phyloP scores from a whole-genome alignment of 257 asterid species.

The Jasminum sambac region DNA sequence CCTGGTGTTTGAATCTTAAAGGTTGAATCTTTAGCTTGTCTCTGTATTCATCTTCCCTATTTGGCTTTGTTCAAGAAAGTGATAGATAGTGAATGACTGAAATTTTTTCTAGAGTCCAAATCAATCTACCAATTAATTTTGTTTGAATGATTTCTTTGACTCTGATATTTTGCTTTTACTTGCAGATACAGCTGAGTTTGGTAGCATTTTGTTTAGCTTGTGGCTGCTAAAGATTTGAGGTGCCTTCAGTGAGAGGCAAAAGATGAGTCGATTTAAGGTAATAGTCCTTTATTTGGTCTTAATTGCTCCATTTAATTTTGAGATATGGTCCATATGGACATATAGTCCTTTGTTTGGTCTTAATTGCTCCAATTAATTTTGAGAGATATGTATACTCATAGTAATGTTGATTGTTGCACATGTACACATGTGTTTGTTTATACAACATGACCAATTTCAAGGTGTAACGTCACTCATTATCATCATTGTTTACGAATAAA shows the following conservation, averaged over 20 bases:
- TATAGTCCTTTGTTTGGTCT: too few relatives aligned
- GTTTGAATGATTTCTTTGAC: constrained; percentile 31
- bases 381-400: background rate
- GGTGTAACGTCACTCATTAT: too few relatives aligned
- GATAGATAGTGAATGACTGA: constrained; percentile 6
- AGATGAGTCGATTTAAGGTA: constrained; percentile 53
- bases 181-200: constrained; percentile 47
- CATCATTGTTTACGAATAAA: too few relatives aligned
- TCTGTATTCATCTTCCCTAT: constrained; percentile 1
- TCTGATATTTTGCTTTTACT: constrained; percentile 36
- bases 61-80: background rate
- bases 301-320: constrained; percentile 37
- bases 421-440: too few relatives aligned
- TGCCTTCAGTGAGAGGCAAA: constrained; percentile 66
- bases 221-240: constrained; percentile 45
- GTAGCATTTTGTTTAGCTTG: constrained; percentile 28
- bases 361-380: constrained; percentile 40
- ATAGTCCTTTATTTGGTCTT: constrained; percentile 22
- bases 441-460: too few relatives aligned
- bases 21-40: constrained; percentile 31
- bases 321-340: too few relatives aligned
- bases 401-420: too few relatives aligned
- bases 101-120: constrained; percentile 13
- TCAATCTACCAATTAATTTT: constrained; percentile 26
- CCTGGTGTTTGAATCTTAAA: constrained; percentile 37